Percentiles rank a stretch among this genome's conserved stretches.
Evolutionary conservation across 371 early-diverging fungal species (phyloP).

Genomic region (Capniomyces stellatus): DNA sequence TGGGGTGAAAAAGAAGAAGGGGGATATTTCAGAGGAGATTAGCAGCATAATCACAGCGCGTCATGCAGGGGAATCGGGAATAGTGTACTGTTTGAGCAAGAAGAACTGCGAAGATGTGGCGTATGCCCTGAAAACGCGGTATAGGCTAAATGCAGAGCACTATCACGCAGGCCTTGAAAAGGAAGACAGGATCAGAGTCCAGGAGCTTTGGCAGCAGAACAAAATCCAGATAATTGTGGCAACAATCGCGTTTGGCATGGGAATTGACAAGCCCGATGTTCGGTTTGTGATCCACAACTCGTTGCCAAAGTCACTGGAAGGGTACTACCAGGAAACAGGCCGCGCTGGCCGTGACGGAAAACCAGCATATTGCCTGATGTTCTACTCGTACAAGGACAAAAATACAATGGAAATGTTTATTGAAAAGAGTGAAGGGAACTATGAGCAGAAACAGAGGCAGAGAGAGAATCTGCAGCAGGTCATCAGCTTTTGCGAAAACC

Average conservation of each 20-base stretch:
- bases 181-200: constrained; percentile 66
- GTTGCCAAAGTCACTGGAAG: constrained; percentile 90
- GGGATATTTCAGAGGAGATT: constrained; percentile 49
- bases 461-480: constrained; percentile 75
- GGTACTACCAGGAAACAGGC: constrained; percentile 99
- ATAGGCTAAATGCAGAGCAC: constrained; percentile 33
- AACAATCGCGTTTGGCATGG: constrained; percentile 98
- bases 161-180: constrained; percentile 95
- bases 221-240: constrained; percentile 85
- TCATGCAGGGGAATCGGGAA: constrained; percentile 68
- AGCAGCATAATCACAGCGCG: constrained; percentile 48
- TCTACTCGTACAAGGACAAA: constrained; percentile 72
- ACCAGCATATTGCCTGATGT: constrained; percentile 72
- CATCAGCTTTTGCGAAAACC: constrained; percentile 89
- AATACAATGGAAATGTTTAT: constrained; percentile 55
- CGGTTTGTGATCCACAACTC: constrained; percentile 97
- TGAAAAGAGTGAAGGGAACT: constrained; percentile 64
- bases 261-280: constrained; percentile 98
- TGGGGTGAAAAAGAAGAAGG: constrained; percentile 44
- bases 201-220: constrained; percentile 74
- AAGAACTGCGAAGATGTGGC: constrained; percentile 80
- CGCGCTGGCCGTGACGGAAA: constrained; percentile 97
- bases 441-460: constrained; percentile 69
- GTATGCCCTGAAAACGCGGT: constrained; percentile 35
- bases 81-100: constrained; percentile 90